Base-by-base conservation (phyloP, 179 eudicot genomes). In the Gypsophila paniculata region DNA sequence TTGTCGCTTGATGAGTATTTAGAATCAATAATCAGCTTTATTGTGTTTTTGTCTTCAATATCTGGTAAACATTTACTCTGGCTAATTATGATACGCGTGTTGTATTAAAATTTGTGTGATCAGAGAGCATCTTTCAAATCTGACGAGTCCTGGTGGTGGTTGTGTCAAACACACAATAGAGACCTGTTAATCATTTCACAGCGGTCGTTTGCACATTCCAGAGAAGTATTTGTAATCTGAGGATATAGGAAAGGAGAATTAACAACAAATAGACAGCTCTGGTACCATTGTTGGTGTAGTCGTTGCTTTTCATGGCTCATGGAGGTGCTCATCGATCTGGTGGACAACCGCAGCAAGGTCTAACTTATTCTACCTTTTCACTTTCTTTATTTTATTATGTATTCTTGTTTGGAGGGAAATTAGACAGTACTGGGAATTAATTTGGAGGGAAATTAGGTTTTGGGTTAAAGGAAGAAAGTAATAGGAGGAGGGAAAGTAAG, bases 291-390 rank as follows among this genome's bases (percentile, higher is more conserved):
- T 71, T 59, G 57, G 22, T 49, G 42, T 18, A 68, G 23, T 68
- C 26, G 65, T 42, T 67, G 65, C 58, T 78, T 74, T 76, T 74
- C 72, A 90, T 90, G 96, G 87, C 83, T 60, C 82, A 77, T 57
- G 58, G 72, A 51, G 79, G 81, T 69, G 76, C 69, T 66, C 82
- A 74, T 70, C 77, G 42, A 58, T 72, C 75, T 48, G 65, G 79
- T 72, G 87, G 85, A 76, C 84, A 78, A 52, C 51, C 78, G 58
- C 79, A 74, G 17, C 75, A 85, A 86, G 96, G 92, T 91, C 74
- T 65, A 74, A 64, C 49, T 52, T 68, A 29, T 60, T 58, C 59
- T 42, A 39, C 5, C 21, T 72, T 69, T 25, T 14, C n/a, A 67
- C 17, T 42, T 11, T 73, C 22, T 36, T 7, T 54, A 36, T 22